phyloP scores from a whole-genome alignment of 78 protist genomes.

The Dictyostelium brefeldianum region DNA sequence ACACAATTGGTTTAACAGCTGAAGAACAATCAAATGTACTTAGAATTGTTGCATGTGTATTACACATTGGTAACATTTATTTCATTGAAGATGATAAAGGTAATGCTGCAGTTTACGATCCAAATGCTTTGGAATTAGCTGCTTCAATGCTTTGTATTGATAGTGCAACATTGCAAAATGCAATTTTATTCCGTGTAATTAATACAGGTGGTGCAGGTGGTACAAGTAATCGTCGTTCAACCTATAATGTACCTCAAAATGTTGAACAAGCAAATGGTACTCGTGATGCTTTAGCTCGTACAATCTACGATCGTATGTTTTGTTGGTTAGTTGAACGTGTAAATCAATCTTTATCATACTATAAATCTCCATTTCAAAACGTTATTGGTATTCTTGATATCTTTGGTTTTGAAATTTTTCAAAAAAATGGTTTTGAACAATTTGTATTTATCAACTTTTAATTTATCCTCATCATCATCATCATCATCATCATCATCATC shows the following conservation, averaged over 20 bases:
- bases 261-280: conserved; percentile 89
- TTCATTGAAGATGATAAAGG: conserved; percentile 90
- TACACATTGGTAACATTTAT: conserved; percentile 87
- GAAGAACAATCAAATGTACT: conserved; percentile 62
- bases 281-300: conserved; percentile 92
- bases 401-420: conserved; percentile 95
- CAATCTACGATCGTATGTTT: conserved; percentile 91
- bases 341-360: conserved; percentile 77
- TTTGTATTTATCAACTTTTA: no score
- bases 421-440: conserved; percentile 94
- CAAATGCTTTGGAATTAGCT: conserved; percentile 71
- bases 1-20: conserved; percentile 61
- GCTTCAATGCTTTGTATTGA: conserved; percentile 80
- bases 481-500: no score
- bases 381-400: conserved; percentile 93
- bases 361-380: conserved; percentile 63
- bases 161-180: conserved; percentile 65
- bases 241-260: conserved; percentile 84
- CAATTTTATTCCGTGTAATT: conserved; percentile 83
- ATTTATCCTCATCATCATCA: no score
- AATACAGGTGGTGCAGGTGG: conserved; percentile 84
- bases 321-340: conserved; percentile 88
- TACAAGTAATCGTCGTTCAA: conserved; percentile 80
- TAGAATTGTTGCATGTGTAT: conserved; percentile 80
- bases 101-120: conserved; percentile 74